Evolutionary conservation across 176 grass and related monocot genomes (phyloP).

Genomic region (Hyparrhenia diplandra): DNA sequence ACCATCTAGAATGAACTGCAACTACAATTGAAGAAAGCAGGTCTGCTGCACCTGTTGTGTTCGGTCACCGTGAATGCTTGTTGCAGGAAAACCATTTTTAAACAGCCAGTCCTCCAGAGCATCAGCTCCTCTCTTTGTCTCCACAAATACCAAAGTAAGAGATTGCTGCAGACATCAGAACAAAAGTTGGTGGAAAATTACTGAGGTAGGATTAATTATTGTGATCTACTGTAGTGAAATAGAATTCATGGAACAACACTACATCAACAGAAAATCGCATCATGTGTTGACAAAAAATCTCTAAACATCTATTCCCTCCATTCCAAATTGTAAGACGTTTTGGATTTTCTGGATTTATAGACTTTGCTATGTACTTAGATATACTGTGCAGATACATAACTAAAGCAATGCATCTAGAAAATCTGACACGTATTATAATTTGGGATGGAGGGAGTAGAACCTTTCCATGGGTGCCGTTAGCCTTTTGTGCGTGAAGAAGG

Average conservation of each 20-base stretch:
- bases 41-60: constrained; percentile 60
- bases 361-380: too few species aligned
- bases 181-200: neutral
- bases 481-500: constrained; percentile 85
- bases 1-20: neutral
- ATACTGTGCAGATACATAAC: too few species aligned
- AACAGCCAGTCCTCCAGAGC: constrained; percentile 89
- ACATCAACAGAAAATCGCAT: neutral
- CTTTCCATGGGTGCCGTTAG: constrained; percentile 81
- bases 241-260: neutral
- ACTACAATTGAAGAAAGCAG: neutral
- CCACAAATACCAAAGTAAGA: constrained; percentile 92
- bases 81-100: constrained; percentile 85
- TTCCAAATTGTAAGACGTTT: neutral
- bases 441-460: constrained; percentile 18
- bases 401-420: neutral
- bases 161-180: constrained; percentile 52
- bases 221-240: neutral
- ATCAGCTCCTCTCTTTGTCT: constrained; percentile 96
- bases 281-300: too few species aligned
- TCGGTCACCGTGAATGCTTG: constrained; percentile 93
- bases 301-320: neutral
- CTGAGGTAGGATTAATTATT: neutral
- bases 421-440: neutral
- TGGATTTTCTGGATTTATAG: too few species aligned